Base-by-base conservation (phyloP, 345 rosid species). In the Citrus unshiu region DNA sequence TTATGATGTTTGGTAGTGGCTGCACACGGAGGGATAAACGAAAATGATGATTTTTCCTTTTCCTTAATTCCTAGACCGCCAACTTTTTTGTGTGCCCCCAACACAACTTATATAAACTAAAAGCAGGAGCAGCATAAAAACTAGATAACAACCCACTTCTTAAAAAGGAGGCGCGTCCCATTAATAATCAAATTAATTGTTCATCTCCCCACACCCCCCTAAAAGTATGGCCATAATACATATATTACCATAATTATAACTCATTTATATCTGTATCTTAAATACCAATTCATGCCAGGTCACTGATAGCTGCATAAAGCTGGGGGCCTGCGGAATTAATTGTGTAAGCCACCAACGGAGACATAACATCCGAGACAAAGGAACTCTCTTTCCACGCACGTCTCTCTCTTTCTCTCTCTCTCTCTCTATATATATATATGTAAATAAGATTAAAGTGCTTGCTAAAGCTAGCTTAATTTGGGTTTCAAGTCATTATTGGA, bases 301-400 rank as follows among this genome's bases (percentile, higher is more conserved):
- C 59, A 74, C 34, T 57, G 66, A 74, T 64, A 27, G 76, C 46
- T n/a, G 49, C 49, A 74, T 32, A 69, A 58, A 71, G 78, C 35
- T 18, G 21, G 75, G 75, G 75, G 6, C 78, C 74, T 51, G 78
- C 7, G 34, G 27, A 16, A 75, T 75, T 77, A 78, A 72, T 58
- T 75, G 70, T 78, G 81, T 63, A 77, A 81, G 75, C 84, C 84
- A 78, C 81, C 61, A 16, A 35, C 68, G 75, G 10, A 57, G 77
- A 77, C 84, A 81, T 13, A 61, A 68, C 56, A 35, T 71, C 79
- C 73, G 72, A 64, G 69, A 76, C 80, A 39, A 70, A 68, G 71
- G 72, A 54, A 68, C 68, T n/a, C 72, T 22, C 76, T 22, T 79
- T 64, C 56, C 67, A 65, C 65, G 40, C 60, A 74, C 62, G 40